Evolutionary conservation across 805 yeast species (phyloP).

Genomic region (Candida boleticola): DNA sequence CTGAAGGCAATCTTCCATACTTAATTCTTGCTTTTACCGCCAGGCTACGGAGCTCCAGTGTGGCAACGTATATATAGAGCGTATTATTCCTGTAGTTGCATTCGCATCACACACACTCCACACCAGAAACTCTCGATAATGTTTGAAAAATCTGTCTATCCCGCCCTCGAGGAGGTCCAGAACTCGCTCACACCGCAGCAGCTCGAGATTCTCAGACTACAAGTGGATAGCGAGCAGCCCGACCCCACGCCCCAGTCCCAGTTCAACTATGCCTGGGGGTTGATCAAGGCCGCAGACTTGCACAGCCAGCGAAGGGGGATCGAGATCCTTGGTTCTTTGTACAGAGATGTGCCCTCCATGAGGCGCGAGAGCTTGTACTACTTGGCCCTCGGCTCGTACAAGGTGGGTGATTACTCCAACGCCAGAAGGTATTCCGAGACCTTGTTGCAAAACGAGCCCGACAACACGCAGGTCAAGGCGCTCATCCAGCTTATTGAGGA

Average conservation of each 20-base stretch:
- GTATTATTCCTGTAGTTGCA: too few relatives aligned
- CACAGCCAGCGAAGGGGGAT: conserved; percentile 79
- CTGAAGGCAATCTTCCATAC: too few relatives aligned
- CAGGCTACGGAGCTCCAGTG: too few relatives aligned
- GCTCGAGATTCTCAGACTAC: conserved; percentile 69
- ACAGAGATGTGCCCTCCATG: conserved; percentile 74
- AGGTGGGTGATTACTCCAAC: conserved; percentile 81
- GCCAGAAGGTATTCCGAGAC: conserved; percentile 85
- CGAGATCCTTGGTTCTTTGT: conserved; percentile 64
- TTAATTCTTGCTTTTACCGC: too few relatives aligned
- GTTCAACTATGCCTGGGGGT: conserved; percentile 96
- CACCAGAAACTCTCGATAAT: too few relatives aligned
- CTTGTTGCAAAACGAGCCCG: conserved; percentile 76
- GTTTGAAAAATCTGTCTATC: conserved; percentile 20
- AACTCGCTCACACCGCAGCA: conserved; percentile 70
- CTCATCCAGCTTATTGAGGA: conserved; percentile 78
- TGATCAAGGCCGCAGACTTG: conserved; percentile 65
- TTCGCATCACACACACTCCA: too few relatives aligned
- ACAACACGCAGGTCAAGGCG: conserved; percentile 70
- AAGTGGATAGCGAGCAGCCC: conserved; percentile 79
- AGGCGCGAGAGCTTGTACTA: conserved; percentile 90
- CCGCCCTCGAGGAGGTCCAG: conserved; percentile 41
- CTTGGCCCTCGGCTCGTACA: conserved; percentile 81
- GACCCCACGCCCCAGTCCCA: conserved; percentile 76
- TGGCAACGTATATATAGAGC: too few relatives aligned